Base-by-base conservation (phyloP, 495 filamentous ascomycete species). In the Penicillium robsamsonii region DNA sequence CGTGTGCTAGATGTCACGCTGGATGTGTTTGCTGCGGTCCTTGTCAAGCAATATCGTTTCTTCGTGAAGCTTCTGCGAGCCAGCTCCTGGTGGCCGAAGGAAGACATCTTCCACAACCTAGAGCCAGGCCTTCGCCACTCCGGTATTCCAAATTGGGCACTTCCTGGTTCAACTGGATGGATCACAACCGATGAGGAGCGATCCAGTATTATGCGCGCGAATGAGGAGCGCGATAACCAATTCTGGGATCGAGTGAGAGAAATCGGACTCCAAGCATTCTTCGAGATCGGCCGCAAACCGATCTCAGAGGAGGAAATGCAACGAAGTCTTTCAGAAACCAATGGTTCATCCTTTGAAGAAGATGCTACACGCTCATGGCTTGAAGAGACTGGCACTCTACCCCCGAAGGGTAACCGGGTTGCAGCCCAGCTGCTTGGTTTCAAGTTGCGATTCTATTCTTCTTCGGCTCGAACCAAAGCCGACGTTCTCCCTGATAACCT, bases 11-110 rank as follows among this genome's bases (percentile, higher is more conserved):
- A 99, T 74, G 88, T 97, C 24, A 90, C 87, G 7, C 76, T 96
- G 7, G 91, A 96, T 68, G 90, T 93, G 17, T 93, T 92, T 56
- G 92, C 91, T 4, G 87, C 88, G 31, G 84, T 90, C 3, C 80
- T 96, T 49, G 84, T 96, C 45, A 89, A 89, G 57, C 86, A 95
- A 54, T 91, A 86, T 65, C 82, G 87, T 5, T 97, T 97, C 76
- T 96, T 96, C 63, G 85, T 96, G 67, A 96, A 93, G 69, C 82
- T 97, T 25, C 76, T 97, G 15, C 84, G 92, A 17, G 83, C 84
- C 43, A 97, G 95, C 75, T 92, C 94, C 17, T 99, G 94, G 94
- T 99, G 95, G 95, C 95, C 95, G 3, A 84, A 88, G 46, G 82
- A 81, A 47, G 69, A 75, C 30, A 58, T 48, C 20, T 57, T 74